Evolutionary conservation across 345 rosid species (phyloP).

Genomic region (Populus alba): DNA sequence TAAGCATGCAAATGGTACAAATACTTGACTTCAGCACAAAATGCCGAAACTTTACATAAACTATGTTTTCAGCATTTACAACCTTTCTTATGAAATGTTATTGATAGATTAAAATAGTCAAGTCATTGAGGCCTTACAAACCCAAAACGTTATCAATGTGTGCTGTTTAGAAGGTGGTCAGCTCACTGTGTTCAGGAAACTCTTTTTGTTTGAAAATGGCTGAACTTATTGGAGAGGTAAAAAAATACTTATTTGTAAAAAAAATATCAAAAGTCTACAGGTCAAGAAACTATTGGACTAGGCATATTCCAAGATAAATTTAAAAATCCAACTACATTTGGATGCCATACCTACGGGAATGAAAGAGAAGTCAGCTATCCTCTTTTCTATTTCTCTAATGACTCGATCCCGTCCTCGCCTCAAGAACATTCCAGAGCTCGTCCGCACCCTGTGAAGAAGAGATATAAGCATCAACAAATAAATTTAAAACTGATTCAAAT

Average conservation of each 20-base stretch:
- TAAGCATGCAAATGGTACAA: background rate
- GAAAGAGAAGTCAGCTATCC: conserved; percentile 85
- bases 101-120: background rate
- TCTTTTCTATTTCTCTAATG: conserved; percentile 60
- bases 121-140: background rate
- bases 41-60: too few species aligned
- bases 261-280: background rate
- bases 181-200: too few species aligned
- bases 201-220: too few species aligned
- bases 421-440: conserved; percentile 89
- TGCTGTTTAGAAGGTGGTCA: background rate
- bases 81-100: background rate
- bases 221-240: too few species aligned
- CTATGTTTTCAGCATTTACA: background rate
- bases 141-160: background rate
- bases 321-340: background rate
- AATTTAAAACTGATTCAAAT: background rate
- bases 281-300: background rate
- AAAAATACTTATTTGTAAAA: too few species aligned
- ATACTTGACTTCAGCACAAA: too few species aligned
- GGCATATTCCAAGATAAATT: background rate
- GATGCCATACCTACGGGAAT: conserved; percentile 65
- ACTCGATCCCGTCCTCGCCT: conserved; percentile 68
- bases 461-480: background rate
- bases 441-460: conserved; percentile 63